A percentile compares a stretch with the other conserved stretches of the same genome.
Evolutionary conservation across 257 asterid genomes (phyloP).

Genomic region (Jacaranda copaia): DNA sequence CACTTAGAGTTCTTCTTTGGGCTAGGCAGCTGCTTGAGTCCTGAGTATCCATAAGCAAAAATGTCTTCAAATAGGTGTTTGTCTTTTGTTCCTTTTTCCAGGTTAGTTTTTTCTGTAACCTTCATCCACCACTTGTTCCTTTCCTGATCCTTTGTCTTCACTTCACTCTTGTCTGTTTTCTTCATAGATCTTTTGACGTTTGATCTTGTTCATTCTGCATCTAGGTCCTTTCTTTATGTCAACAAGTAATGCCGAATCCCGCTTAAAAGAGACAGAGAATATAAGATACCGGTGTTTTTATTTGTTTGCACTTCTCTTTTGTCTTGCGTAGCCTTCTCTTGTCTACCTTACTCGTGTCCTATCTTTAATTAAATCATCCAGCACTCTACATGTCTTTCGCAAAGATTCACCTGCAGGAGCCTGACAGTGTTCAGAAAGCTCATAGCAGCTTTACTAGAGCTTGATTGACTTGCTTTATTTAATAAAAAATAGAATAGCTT

Average conservation of each 20-base stretch:
- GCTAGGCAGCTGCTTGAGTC: conserved; percentile 52
- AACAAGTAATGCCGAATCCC: conserved; percentile 1
- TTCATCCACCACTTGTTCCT: conserved; percentile 38
- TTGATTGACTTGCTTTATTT: background rate
- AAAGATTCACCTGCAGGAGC: conserved; percentile 9
- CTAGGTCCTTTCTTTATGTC: conserved; percentile 24
- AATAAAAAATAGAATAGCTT: background rate
- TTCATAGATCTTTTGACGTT: conserved; percentile 10
- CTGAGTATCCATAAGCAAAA: conserved; percentile 40
- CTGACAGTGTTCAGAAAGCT: conserved; percentile 9
- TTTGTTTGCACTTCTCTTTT: background rate
- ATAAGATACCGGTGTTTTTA: background rate
- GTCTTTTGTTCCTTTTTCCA: conserved; percentile 40
- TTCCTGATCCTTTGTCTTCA: conserved; percentile 30
- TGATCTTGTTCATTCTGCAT: conserved; percentile 24
- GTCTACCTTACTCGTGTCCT: background rate
- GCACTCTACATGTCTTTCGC: conserved; percentile 7
- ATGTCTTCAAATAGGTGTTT: conserved; percentile 40
- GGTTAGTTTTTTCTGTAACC: conserved; percentile 43
- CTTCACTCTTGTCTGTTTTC: conserved; percentile 17
- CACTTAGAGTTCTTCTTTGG: conserved; percentile 44
- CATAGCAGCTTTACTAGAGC: background rate
- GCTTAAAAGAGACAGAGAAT: background rate
- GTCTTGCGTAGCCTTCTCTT: background rate
- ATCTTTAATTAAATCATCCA: background rate